phyloP scores from a whole-genome alignment of 2,329 filamentous ascomycete species.

The Plenodomus tracheiphilus region DNA sequence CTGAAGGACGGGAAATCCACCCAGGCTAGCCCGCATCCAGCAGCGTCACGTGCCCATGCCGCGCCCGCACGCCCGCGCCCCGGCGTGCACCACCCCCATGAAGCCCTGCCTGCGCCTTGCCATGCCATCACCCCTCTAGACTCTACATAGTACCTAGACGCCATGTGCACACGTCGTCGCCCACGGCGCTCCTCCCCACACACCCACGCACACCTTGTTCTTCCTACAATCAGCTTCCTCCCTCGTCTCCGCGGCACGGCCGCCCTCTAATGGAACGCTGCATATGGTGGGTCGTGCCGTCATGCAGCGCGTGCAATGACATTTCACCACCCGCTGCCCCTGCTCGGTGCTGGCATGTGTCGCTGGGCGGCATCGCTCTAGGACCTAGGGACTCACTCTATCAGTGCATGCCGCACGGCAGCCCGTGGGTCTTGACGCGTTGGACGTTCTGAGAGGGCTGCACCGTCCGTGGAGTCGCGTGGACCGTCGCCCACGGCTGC shows the following conservation, averaged over 20 bases:
- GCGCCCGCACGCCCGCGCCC: too few species aligned
- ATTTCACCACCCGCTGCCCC: conserved; percentile 9
- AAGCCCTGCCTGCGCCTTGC: too few species aligned
- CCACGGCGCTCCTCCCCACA: too few species aligned
- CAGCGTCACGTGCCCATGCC: conserved; percentile 4
- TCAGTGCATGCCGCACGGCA: conserved; percentile 16
- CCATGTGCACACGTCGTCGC: too few species aligned
- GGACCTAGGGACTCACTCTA: too few species aligned
- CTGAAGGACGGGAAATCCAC: too few species aligned
- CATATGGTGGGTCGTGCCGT: conserved; percentile 6
- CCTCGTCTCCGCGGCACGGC: conserved; percentile 5
- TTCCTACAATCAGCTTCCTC: too few species aligned
- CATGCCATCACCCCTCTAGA: too few species aligned
- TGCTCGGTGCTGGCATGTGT: conserved; percentile 3
- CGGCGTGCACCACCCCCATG: too few species aligned
- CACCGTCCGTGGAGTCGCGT: background rate
- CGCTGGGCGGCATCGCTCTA: conserved; percentile 1
- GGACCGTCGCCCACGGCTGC: too few species aligned
- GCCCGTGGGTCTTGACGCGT: conserved; percentile 15
- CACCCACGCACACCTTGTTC: too few species aligned
- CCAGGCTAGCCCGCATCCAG: conserved; percentile 4
- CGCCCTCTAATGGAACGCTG: conserved; percentile 9
- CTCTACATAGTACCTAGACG: too few species aligned
- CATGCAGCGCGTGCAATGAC: conserved; percentile 13
- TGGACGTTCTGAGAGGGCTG: conserved; percentile 8